phyloP scores from a whole-genome alignment of 2,329 filamentous ascomycete species.

The Alternaria arbusti region DNA sequence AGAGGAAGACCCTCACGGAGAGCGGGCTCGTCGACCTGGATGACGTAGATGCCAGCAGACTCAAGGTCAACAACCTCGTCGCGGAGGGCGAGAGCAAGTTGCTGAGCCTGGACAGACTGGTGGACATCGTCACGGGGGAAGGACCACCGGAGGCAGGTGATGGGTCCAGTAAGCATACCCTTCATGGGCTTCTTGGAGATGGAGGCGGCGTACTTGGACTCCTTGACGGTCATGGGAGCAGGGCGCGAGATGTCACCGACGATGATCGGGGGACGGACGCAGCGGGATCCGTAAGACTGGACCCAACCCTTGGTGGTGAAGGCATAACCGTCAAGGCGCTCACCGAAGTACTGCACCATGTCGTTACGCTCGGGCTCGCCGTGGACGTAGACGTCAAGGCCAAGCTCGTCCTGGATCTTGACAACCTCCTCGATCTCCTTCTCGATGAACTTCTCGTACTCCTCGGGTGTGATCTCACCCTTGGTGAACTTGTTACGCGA shows the following conservation, averaged over 20 bases:
- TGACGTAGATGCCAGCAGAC: conserved; percentile 94
- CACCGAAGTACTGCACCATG: conserved; percentile 99
- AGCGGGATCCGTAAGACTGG: conserved; percentile 97
- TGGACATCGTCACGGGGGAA: conserved; percentile 99
- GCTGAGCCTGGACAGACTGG: conserved; percentile 98
- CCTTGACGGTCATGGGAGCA: conserved; percentile 98
- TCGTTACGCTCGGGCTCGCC: conserved; percentile 99
- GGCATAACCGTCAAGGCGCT: conserved; percentile 93
- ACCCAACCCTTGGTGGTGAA: conserved; percentile 99
- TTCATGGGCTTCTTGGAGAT: conserved; percentile 99
- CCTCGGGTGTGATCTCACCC: conserved; percentile 86
- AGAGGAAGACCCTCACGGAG: conserved; percentile 99
- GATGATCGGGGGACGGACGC: conserved; percentile 96
- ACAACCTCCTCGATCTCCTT: conserved; percentile 96
- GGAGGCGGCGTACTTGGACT: conserved; percentile 97
- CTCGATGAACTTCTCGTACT: conserved; percentile 99
- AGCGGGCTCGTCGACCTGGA: conserved; percentile 98
- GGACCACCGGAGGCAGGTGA: conserved; percentile 98
- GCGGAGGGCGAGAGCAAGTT: conserved; percentile 96
- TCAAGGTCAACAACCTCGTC: conserved; percentile 99
- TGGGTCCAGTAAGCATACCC: conserved; percentile 99
- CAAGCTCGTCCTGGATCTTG: conserved; percentile 97
- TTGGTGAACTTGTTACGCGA: conserved; percentile 99
- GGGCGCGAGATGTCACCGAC: conserved; percentile 98
- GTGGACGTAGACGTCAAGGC: conserved; percentile 95